phyloP scores from a whole-genome alignment of 164 flowering plant species.

The Aristolochia fimbriata region DNA sequence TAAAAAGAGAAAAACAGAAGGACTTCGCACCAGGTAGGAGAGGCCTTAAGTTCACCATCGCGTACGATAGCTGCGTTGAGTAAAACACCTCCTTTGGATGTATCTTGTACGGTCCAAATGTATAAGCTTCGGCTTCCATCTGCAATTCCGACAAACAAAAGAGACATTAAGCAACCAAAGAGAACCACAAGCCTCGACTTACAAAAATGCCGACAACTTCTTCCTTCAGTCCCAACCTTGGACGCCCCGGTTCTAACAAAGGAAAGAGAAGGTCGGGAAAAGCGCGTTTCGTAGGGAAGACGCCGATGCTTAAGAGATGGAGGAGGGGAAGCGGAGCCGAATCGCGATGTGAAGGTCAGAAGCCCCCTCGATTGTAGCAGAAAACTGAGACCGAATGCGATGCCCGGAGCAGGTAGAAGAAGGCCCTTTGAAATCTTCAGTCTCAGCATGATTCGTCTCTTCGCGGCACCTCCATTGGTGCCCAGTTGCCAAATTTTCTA shows the following conservation, averaged over 20 bases:
- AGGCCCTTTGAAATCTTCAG: too few relatives aligned
- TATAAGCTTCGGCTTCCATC: slow-evolving; percentile 14
- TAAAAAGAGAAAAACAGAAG: background rate
- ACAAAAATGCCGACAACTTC: background rate
- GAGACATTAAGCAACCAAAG: background rate
- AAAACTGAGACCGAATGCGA: too few relatives aligned
- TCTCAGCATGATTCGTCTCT: too few relatives aligned
- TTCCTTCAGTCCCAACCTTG: background rate
- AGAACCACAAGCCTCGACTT: background rate
- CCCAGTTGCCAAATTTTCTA: too few relatives aligned
- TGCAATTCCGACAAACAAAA: background rate
- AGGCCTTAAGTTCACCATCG: slow-evolving; percentile 80
- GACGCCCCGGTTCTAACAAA: background rate
- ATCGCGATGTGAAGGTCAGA: background rate
- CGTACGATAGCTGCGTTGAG: slow-evolving; percentile 58
- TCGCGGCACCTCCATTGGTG: too few relatives aligned
- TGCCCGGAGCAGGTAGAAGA: too few relatives aligned
- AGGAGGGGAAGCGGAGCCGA: background rate
- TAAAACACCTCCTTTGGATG: slow-evolving; percentile 53
- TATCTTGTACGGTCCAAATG: slow-evolving; percentile 67
- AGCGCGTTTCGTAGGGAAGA: background rate
- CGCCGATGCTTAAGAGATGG: background rate
- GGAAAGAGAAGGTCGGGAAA: background rate
- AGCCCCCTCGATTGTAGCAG: background rate
- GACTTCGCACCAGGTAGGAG: slow-evolving; percentile 53